phyloP scores from a whole-genome alignment of 352 stramenopile genomes.

The Blastocystis sp. region DNA sequence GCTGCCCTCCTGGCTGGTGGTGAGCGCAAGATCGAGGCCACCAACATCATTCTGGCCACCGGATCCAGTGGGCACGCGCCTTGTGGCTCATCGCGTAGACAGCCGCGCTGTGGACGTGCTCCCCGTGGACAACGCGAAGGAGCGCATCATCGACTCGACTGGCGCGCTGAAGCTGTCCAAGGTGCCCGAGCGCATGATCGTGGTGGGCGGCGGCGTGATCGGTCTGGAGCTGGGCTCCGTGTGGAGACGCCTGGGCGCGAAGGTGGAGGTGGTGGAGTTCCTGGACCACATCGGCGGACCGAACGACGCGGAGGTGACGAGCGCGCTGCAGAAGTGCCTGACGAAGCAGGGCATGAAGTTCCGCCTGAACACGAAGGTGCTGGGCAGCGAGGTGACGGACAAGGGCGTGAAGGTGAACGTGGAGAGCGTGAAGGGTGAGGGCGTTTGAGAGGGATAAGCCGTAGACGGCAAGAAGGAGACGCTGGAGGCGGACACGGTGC shows the following conservation, averaged over 20 bases:
- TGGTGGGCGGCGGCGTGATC: slow-evolving; percentile 95
- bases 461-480: slow-evolving; percentile 74
- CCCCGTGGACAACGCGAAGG: slow-evolving; percentile 90
- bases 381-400: slow-evolving; percentile 80
- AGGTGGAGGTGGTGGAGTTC: slow-evolving; percentile 97
- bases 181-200: slow-evolving; percentile 89
- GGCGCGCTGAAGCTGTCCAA: slow-evolving; percentile 87
- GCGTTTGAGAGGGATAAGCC: slow-evolving; percentile 74
- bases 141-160: slow-evolving; percentile 97
- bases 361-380: slow-evolving; percentile 93
- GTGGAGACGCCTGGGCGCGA: slow-evolving; percentile 88
- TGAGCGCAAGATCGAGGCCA: slow-evolving; percentile 87
- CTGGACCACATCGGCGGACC: slow-evolving; percentile 87
- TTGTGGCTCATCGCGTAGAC: slow-evolving; percentile 72
- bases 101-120: slow-evolving; percentile 88
- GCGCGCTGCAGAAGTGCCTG: slow-evolving; percentile 92
- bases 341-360: slow-evolving; percentile 99
- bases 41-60: slow-evolving; percentile 92
- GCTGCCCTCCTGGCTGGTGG: slow-evolving; percentile 86
- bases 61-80: slow-evolving; percentile 75
- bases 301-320: slow-evolving; percentile 83
- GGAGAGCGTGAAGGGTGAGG: slow-evolving; percentile 79
- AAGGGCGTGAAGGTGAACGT: slow-evolving; percentile 90
- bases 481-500: slow-evolving; percentile 80
- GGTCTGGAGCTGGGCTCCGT: slow-evolving; percentile 96